Evolutionary conservation across 768 basidiomycete genomes (phyloP).

Genomic region (Termitomyces sp.): DNA sequence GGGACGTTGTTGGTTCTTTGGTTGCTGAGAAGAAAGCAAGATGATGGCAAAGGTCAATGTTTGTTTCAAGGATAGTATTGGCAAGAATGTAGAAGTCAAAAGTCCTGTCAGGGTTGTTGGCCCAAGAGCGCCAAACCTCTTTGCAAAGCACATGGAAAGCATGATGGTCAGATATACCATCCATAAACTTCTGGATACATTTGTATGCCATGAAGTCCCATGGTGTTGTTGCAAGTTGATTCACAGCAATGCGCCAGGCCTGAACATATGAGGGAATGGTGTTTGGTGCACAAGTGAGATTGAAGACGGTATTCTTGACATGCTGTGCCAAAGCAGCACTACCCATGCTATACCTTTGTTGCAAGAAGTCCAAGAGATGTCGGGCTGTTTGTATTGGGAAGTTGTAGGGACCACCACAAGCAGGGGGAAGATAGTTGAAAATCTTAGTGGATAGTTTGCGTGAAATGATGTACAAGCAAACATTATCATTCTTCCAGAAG

Average conservation of each 20-base stretch:
- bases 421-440: background rate
- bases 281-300: background rate
- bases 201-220: background rate
- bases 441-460: background rate
- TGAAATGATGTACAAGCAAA: background rate
- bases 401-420: background rate
- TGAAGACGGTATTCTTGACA: background rate
- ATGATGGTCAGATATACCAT: background rate
- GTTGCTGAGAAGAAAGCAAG: too few relatives aligned
- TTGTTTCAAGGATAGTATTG: too few relatives aligned
- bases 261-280: background rate
- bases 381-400: background rate
- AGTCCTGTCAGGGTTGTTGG: too few relatives aligned
- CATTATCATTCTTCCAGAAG: background rate
- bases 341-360: background rate
- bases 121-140: too few relatives aligned
- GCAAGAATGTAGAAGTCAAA: too few relatives aligned
- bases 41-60: too few relatives aligned
- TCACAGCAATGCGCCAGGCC: background rate
- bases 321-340: background rate
- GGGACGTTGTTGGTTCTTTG: too few relatives aligned
- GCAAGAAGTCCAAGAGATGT: background rate
- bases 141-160: too few relatives aligned
- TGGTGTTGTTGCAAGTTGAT: background rate
- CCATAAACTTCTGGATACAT: background rate